A percentile compares a stretch with the other conserved stretches of the same genome.
phyloP scores from a whole-genome alignment of 108 stramenopile genomes.

The Seminavis robusta region DNA sequence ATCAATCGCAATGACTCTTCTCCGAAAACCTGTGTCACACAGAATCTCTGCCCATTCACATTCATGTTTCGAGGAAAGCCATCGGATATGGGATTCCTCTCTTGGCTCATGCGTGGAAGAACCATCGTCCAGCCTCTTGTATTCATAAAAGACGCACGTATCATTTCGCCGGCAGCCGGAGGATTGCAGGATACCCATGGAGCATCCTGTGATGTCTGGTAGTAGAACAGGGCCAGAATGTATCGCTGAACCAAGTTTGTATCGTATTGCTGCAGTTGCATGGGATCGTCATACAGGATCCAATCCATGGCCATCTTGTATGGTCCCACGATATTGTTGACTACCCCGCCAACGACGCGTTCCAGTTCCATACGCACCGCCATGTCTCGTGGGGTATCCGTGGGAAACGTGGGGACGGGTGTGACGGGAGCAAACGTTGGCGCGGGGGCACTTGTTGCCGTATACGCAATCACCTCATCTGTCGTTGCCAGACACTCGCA shows the following conservation, averaged over 20 bases:
- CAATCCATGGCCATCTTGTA: conserved; percentile 47
- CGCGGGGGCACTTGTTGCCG: not conserved
- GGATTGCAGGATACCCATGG: conserved; percentile 41
- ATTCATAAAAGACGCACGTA: conserved; percentile 11
- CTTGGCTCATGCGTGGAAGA: no score
- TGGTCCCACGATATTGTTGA: conserved; percentile 26
- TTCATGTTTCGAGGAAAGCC: no score
- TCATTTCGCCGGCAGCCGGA: conserved; percentile 11
- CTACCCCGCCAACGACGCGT: conserved; percentile 26
- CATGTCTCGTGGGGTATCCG: no score
- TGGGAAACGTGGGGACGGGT: no score
- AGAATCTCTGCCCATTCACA: conserved; percentile 55
- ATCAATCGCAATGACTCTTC: no score
- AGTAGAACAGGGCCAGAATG: conserved; percentile 45
- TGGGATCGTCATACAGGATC: conserved; percentile 59
- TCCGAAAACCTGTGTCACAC: no score
- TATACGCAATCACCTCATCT: conserved; percentile 25
- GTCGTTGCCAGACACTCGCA: conserved; percentile 66
- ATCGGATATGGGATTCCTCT: no score
- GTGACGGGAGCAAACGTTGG: no score
- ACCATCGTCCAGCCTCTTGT: no score
- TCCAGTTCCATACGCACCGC: no score
- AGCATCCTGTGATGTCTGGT: conserved; percentile 18
- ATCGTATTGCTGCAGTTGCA: conserved; percentile 38
- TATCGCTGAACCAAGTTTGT: conserved; percentile 58